Percentiles rank a stretch among this genome's conserved stretches.
Evolutionary conservation across 257 asterid genomes (phyloP).

Genomic region (Apocynum venetum): DNA sequence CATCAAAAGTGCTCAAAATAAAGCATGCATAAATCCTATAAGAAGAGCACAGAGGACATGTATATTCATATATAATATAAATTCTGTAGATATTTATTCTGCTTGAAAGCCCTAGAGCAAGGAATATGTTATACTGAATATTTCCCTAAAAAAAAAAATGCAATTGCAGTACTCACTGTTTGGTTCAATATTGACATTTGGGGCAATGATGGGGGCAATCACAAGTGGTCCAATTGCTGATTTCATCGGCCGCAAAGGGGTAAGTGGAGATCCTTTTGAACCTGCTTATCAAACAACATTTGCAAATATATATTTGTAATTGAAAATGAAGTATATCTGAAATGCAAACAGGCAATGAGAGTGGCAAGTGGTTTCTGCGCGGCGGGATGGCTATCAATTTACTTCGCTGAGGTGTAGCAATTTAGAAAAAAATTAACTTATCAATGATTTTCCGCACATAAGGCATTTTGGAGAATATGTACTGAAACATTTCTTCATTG

Average conservation of each 20-base stretch:
- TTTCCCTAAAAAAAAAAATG: neutral
- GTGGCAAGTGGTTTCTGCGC: constrained; percentile 67
- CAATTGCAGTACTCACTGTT: constrained; percentile 76
- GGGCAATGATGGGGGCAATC: constrained; percentile 97
- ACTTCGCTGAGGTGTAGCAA: constrained; percentile 62
- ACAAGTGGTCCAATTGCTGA: constrained; percentile 89
- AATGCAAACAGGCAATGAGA: constrained; percentile 74
- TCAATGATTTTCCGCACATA: neutral
- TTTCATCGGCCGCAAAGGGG: constrained; percentile 84
- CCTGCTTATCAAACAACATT: neutral
- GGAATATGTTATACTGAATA: neutral
- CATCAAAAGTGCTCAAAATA: neutral
- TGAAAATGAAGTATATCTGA: constrained; percentile 11
- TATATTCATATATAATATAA: neutral
- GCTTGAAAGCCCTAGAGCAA: neutral
- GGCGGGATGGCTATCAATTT: constrained; percentile 86
- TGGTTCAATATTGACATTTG: constrained; percentile 87
- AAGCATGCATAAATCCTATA: neutral
- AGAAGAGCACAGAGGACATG: too few relatives aligned
- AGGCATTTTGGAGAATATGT: neutral
- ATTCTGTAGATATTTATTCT: neutral
- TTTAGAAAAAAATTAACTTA: neutral
- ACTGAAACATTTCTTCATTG: constrained; percentile 18
- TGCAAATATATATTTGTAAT: neutral
- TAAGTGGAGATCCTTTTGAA: constrained; percentile 25